Conservation (phyloP, 108 stramenopile genomes). For the Skeletonema tropicum region DNA sequence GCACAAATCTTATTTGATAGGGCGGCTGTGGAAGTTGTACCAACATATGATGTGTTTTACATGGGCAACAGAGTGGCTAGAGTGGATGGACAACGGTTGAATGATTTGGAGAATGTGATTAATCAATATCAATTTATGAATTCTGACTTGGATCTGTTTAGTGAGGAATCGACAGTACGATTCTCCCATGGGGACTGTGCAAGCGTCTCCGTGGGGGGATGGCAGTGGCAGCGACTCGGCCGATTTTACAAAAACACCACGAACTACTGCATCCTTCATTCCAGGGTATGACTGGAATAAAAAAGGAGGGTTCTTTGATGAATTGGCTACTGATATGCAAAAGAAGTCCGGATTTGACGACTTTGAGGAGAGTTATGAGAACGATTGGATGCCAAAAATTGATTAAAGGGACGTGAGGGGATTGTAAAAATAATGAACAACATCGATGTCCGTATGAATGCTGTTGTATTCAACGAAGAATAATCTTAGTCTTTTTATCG, state of each 20-base stretch:
- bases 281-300: constrained; percentile 74
- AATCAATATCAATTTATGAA: constrained; percentile 63
- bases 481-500: no score
- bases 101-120: constrained; percentile 60
- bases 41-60: constrained; percentile 31
- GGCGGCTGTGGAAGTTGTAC: constrained; percentile 45
- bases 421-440: background rate
- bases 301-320: constrained; percentile 66
- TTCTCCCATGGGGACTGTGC: constrained; percentile 7
- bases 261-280: constrained; percentile 66
- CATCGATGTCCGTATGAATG: no score
- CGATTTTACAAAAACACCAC: constrained; percentile 42
- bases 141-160: constrained; percentile 68
- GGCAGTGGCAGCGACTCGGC: constrained; percentile 14
- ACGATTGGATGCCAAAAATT: constrained; percentile 66
- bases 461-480: no score
- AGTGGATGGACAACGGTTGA: constrained; percentile 47
- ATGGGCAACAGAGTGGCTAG: constrained; percentile 67
- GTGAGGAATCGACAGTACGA: constrained; percentile 41
- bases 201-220: constrained; percentile 52
- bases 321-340: constrained; percentile 28
- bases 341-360: constrained; percentile 50
- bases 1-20: constrained; percentile 49
- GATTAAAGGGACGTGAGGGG: constrained; percentile 17
- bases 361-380: constrained; percentile 66